Evolutionary conservation across 2,329 filamentous ascomycete species (phyloP).

Genomic region (Cladosporium phlei): DNA sequence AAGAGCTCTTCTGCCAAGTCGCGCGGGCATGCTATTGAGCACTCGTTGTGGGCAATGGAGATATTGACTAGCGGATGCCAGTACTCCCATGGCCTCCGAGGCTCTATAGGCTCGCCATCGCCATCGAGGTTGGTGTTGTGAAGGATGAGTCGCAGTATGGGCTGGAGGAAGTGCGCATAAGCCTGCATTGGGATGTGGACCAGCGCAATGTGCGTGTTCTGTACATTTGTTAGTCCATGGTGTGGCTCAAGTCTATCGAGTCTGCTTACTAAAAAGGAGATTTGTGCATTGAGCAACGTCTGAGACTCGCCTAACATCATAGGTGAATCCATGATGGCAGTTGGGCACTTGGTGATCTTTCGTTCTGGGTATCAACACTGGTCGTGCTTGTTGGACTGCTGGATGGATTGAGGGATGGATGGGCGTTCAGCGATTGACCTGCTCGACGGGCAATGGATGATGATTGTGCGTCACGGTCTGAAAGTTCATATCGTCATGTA

Average conservation of each 20-base stretch:
- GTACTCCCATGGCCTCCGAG: constrained; percentile 41
- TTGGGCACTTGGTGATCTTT: background rate
- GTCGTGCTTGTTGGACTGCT: background rate
- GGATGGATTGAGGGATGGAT: background rate
- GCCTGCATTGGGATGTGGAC: constrained; percentile 84
- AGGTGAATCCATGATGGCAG: constrained; percentile 8
- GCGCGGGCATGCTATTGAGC: constrained; percentile 82
- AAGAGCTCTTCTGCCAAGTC: constrained; percentile 72
- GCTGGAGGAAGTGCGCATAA: constrained; percentile 73
- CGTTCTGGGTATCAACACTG: background rate
- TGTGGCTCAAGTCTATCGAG: too few relatives aligned
- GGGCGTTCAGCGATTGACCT: constrained; percentile 26
- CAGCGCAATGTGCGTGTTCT: constrained; percentile 83
- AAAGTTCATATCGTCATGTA: constrained; percentile 25
- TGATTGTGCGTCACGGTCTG: constrained; percentile 22
- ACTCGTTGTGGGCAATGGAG: constrained; percentile 86
- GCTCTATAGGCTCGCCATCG: constrained; percentile 34
- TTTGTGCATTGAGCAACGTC: constrained; percentile 45
- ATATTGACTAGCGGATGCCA: constrained; percentile 85
- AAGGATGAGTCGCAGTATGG: constrained; percentile 80
- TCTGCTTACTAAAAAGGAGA: constrained; percentile 47
- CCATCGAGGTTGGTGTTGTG: constrained; percentile 34
- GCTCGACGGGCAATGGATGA: constrained; percentile 27
- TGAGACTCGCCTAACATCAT: constrained; percentile 32
- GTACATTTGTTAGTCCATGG: too few relatives aligned